A percentile compares a stretch with the other conserved stretches of the same genome.
These are phyloP conservation scores for Eremochloa ophiuroides DNA, from an alignment of 176 grass and related monocot genomes.

Conservation along the genomic window DNA sequence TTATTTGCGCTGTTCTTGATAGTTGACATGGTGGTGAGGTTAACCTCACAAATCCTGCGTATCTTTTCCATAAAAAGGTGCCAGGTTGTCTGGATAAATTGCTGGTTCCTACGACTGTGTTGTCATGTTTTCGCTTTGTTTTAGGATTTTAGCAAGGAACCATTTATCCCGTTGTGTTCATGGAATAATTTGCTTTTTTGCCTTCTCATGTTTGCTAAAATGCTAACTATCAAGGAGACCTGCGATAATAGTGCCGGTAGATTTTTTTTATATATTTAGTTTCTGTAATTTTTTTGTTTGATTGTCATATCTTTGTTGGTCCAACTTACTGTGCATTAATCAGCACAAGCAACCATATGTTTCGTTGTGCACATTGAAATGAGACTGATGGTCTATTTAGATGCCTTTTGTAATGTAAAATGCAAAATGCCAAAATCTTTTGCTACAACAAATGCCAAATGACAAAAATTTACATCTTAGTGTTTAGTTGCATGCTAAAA, in stretches of 20 bases:
- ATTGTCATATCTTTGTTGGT: not conserved
- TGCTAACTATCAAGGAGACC: not conserved
- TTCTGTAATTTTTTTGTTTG: not conserved
- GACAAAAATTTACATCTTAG: too few species aligned
- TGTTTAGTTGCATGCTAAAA: too few species aligned
- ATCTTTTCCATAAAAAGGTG: not conserved
- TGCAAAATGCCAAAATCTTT: too few species aligned
- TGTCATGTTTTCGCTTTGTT: not conserved
- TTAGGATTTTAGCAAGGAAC: not conserved
- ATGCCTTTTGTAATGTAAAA: too few species aligned
- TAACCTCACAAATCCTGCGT: not conserved
- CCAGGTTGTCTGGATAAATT: not conserved
- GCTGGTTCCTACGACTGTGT: not conserved
- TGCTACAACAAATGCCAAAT: too few species aligned
- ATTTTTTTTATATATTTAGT: not conserved
- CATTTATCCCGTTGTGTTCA: not conserved
- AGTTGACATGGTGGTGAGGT: not conserved
- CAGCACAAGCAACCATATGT: not conserved
- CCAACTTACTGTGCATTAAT: not conserved
- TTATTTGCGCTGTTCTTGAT: not conserved
- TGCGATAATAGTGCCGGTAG: not conserved
- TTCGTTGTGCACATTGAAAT: too few species aligned
- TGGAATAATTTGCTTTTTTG: not conserved
- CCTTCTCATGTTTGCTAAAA: not conserved
- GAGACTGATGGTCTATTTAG: too few species aligned